Base-by-base conservation (phyloP, 2,329 filamentous ascomycete species). In the Xylariaceae sp. region DNA sequence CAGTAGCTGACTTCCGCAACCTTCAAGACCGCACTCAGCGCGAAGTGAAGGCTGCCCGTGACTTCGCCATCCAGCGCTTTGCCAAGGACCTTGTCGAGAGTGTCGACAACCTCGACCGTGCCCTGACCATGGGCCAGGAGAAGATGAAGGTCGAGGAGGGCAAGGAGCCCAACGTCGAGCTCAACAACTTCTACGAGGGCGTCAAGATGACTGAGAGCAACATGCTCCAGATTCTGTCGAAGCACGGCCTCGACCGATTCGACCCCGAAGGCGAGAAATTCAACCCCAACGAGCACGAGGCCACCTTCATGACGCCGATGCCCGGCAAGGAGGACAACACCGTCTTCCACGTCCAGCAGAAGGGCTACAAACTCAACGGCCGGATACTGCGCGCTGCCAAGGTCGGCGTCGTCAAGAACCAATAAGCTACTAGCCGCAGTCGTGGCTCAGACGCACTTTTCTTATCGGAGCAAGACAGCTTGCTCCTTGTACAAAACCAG, bases 101-200 rank as follows among this genome's bases (percentile, higher is more conserved):
- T 72, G 87, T 99, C 71, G 94, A 99, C 78, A 99, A 97, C 82
- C 87, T 99, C 65, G 94, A 99, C 77, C 92, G 92, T 67, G 94
- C 94, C 49, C 84, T 99, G 49, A 76, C 80, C 64, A 91, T 87
- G 70, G 92, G 96, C 10, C 86, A 82, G 61, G 87, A 91, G 47
- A 90, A 90, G 77, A 81, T 95, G 64, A 79, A 79, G 18, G 74
- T 78, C 17, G 68, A 65, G 23, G 67, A 64, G 53, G 69, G 64
- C 39, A 62, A 66, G n/a, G 55, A 68, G 35, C 60, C 61, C 51
- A 72, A 72, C 23, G 81, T 89, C 73, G 92, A 97, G 66, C 82
- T 97, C 42, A 77, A 82, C 62, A 89, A 87, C 69, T 83, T 99
- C 63, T 87, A 96, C 75, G 88, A 92, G 64, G 94, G 94, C 58